Base-by-base conservation (phyloP, 2,329 filamentous ascomycete genomes). In the Raffaelea arxii region DNA sequence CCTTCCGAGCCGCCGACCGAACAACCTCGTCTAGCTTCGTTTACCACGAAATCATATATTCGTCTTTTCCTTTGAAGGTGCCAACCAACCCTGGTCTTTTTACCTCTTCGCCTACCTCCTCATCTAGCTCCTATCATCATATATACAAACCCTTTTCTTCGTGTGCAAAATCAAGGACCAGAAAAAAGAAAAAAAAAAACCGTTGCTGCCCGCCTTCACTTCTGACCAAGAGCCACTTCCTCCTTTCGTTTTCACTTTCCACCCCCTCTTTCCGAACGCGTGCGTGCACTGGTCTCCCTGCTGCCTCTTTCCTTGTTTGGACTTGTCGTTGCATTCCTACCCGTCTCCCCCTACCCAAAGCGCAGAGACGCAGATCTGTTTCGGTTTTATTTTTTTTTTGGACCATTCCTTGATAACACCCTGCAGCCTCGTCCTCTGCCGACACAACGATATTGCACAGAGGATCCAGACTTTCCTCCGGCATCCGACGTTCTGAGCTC, bases 21-120 rank as follows among this genome's bases (percentile, higher is more conserved):
- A 39, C 24, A 35, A 41, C 21, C 41, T 24, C 11, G 35, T 25
- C 22, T 48, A 47, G 46, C 46, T 47, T 43, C 44, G 46, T 47
- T 47, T 47, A 41, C 41, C 41, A 41, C 46, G 30, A 47, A 47
- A 47, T 35, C n/a, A n/a, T n/a, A n/a, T n/a, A n/a, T n/a, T n/a
- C n/a, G n/a, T n/a, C n/a, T n/a, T n/a, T n/a, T n/a, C n/a, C n/a
- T n/a, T n/a, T 27, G 23, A 46, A 46, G 44, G 44, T 46, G 44
- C 44, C 44, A 40, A 23, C 27, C 25, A 32, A 30, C 37, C 44
- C 35, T 14, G 43, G 35, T 6, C 32, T 45, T 44, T 37, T 32
- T 32, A 18, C n/a, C n/a, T n/a, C n/a, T n/a, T n/a, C 30, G 25
- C n/a, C 41, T 19, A 9, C 41, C 4, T 27, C 21, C 35, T 7